phyloP scores from a whole-genome alignment of 495 filamentous ascomycete genomes.

The Filosporella fistucella region DNA sequence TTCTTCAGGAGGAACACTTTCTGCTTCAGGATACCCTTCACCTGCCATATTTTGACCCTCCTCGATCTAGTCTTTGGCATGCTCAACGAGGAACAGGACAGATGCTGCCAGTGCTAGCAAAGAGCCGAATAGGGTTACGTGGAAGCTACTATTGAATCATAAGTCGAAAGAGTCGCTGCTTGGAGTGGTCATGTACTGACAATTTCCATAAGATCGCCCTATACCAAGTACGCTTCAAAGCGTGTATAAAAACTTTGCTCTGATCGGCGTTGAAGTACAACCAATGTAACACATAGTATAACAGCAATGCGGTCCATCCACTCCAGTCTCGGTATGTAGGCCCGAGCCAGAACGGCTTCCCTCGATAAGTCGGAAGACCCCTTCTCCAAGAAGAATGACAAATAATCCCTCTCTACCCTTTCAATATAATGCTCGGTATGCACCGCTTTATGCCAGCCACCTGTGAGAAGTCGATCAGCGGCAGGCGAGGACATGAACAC shows the following conservation, averaged over 20 bases:
- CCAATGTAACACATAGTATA: conserved; percentile 24
- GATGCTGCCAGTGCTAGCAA: conserved; percentile 27
- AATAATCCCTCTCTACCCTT: conserved; percentile 22
- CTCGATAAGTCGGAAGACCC: conserved; percentile 24
- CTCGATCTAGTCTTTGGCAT: no score
- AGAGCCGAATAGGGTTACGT: conserved; percentile 22
- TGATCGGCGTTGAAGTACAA: conserved; percentile 29
- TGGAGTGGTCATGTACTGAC: conserved; percentile 14
- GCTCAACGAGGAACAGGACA: conserved; percentile 22
- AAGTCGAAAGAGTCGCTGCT: neutral
- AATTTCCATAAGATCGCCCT: conserved; percentile 21
- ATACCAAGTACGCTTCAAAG: conserved; percentile 26
- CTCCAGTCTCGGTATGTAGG: conserved; percentile 18
- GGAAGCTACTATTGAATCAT: conserved; percentile 9
- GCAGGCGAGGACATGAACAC: conserved; percentile 9
- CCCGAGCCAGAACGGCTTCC: conserved; percentile 26
- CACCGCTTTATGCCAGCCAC: conserved; percentile 8
- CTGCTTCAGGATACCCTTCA: neutral
- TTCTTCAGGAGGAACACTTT: neutral
- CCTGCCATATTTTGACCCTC: no score
- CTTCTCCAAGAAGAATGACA: conserved; percentile 23
- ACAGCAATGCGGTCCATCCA: conserved; percentile 18
- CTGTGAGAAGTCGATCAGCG: conserved; percentile 5
- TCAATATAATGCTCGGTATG: conserved; percentile 15
- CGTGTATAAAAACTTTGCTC: conserved; percentile 24